These are phyloP conservation scores for Calonectria pseudoturangicola DNA, from an alignment of 2,329 filamentous ascomycete species.

Conservation along the genomic window DNA sequence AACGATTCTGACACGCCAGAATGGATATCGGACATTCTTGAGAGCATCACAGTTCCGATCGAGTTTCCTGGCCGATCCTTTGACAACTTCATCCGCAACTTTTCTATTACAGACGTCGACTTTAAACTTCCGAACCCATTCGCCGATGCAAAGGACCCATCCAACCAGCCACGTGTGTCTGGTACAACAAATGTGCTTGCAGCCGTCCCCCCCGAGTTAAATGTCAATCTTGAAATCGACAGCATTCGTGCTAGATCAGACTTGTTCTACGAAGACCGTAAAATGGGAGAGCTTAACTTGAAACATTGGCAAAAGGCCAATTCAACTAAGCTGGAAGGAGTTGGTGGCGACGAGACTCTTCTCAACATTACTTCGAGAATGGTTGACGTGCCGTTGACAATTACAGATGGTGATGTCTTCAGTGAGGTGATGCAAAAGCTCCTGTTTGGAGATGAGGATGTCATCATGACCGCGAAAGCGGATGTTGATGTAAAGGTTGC, in stretches of 20 bases:
- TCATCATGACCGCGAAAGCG: conserved; percentile 85
- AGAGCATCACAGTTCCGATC: conserved; percentile 87
- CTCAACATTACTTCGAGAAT: conserved; percentile 86
- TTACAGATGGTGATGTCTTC: conserved; percentile 88
- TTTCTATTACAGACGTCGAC: conserved; percentile 88
- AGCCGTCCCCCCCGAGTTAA: conserved; percentile 87
- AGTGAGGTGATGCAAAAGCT: conserved; percentile 87
- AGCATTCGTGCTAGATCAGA: conserved; percentile 85
- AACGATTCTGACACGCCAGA: conserved; percentile 81
- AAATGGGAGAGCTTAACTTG: conserved; percentile 88
- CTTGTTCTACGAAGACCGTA: conserved; percentile 84
- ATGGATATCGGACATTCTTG: conserved; percentile 89
- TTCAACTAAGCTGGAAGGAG: conserved; percentile 79
- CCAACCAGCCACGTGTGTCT: conserved; percentile 85
- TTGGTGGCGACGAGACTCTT: conserved; percentile 74
- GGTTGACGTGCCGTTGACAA: conserved; percentile 85
- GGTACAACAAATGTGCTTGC: conserved; percentile 88
- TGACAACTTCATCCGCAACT: conserved; percentile 89
- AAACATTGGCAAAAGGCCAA: conserved; percentile 89
- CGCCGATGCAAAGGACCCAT: conserved; percentile 83
- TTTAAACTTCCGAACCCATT: conserved; percentile 89
- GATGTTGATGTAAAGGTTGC: conserved; percentile 88
- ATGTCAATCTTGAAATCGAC: conserved; percentile 87
- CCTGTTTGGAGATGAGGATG: conserved; percentile 81
- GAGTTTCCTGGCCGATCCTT: conserved; percentile 89